A percentile compares a stretch with the other conserved stretches of the same genome.
Conservation (phyloP, 73 alveolate species). For the Blepharisma stoltei region DNA sequence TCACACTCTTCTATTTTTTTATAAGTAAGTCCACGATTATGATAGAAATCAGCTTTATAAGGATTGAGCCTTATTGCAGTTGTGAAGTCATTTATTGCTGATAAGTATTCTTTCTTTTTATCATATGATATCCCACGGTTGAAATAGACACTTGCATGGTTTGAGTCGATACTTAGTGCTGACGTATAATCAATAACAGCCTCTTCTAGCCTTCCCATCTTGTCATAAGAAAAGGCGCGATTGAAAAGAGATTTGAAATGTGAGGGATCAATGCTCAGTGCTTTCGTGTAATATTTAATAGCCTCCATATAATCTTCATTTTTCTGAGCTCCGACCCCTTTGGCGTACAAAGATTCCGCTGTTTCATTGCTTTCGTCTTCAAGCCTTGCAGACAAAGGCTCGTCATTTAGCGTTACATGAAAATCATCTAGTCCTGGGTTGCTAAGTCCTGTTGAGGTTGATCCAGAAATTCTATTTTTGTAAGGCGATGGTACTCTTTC, state of each 20-base stretch:
- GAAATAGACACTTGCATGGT: constrained; percentile 49
- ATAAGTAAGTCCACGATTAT: constrained; percentile 20
- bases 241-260: constrained; percentile 92
- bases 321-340: constrained; percentile 82
- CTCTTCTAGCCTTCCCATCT: constrained; percentile 1
- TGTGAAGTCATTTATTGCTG: constrained; percentile 71
- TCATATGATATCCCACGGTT: constrained; percentile 71
- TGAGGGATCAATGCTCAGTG: constrained; percentile 63
- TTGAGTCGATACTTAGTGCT: constrained; percentile 42
- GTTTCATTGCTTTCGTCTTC: no score
- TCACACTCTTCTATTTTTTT: constrained; percentile 92
- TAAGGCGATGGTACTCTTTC: constrained; percentile 10
- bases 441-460: constrained; percentile 11
- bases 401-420: no score
- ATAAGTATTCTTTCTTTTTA: constrained; percentile 62
- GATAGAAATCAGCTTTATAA: constrained; percentile 29
- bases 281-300: constrained; percentile 86
- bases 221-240: constrained; percentile 62
- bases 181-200: constrained; percentile 36
- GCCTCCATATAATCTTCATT: constrained; percentile 78
- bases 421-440: background rate
- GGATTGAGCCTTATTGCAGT: constrained; percentile 66
- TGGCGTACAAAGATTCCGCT: no score
- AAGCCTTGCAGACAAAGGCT: no score
- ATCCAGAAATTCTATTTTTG: background rate